Evolutionary conservation across 495 filamentous ascomycete genomes (phyloP).

Genomic region (Clavariopsis aquatica): DNA sequence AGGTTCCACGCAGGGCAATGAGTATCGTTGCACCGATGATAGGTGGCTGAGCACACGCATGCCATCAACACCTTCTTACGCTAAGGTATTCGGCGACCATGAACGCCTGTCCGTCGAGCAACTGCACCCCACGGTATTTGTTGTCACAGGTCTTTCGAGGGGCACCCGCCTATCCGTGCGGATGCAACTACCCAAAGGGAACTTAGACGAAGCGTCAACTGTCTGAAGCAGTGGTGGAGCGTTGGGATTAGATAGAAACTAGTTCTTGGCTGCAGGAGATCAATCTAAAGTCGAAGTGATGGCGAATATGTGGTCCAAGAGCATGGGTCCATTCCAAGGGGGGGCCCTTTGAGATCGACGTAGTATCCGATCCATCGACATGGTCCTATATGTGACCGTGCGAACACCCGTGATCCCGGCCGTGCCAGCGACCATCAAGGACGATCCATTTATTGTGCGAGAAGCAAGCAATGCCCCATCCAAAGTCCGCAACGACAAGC

Average conservation of each 20-base stretch:
- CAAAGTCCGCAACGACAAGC: background rate
- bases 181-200: background rate
- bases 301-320: background rate
- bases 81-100: background rate
- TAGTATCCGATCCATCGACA: constrained; percentile 25
- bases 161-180: background rate
- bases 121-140: background rate
- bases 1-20: background rate
- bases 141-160: background rate
- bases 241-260: background rate
- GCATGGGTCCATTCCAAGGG: background rate
- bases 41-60: constrained; percentile 14
- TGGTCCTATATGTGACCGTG: constrained; percentile 9
- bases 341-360: constrained; percentile 15
- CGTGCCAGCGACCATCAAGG: background rate
- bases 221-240: background rate
- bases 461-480: background rate
- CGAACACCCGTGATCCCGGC: background rate
- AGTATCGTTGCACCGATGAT: constrained; percentile 11
- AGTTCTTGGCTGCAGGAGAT: constrained; percentile 25
- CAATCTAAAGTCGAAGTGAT: constrained; percentile 5
- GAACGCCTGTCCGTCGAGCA: background rate
- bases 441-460: background rate
- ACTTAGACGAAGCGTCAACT: background rate
- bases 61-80: background rate